These are phyloP conservation scores for Phytophthora quininea DNA, from an alignment of 352 stramenopile genomes.

Conservation along the genomic window DNA sequence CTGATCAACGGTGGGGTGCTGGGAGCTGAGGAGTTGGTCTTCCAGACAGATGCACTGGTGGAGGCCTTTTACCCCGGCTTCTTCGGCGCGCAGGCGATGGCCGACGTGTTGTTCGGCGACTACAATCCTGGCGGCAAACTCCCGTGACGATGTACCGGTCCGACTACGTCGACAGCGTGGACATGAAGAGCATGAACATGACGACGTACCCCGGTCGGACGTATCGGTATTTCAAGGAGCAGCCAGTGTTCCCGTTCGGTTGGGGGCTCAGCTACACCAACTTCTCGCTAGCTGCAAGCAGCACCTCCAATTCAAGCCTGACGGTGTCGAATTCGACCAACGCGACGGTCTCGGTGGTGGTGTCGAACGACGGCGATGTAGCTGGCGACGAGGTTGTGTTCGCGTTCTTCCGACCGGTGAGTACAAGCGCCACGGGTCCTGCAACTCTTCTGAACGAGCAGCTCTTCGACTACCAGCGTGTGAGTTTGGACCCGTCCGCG, in stretches of 20 bases:
- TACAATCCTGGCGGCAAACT: conserved; percentile 75
- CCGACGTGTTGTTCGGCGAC: conserved; percentile 76
- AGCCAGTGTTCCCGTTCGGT: conserved; percentile 86
- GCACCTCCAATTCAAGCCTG: not conserved
- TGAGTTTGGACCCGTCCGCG: conserved; percentile 36
- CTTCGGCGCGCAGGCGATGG: conserved; percentile 64
- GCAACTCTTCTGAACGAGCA: conserved; percentile 66
- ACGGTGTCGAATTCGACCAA: conserved; percentile 31
- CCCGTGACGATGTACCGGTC: conserved; percentile 81
- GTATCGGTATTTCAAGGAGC: conserved; percentile 87
- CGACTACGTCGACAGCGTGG: conserved; percentile 59
- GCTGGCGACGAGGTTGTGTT: conserved; percentile 62
- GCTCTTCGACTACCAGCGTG: conserved; percentile 55
- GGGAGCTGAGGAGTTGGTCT: conserved; percentile 61
- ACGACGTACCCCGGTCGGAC: conserved; percentile 76
- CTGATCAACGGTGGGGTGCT: conserved; percentile 85
- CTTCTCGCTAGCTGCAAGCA: conserved; percentile 41
- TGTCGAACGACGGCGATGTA: conserved; percentile 51
- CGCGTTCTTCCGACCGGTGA: conserved; percentile 60
- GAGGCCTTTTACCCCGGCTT: conserved; percentile 63
- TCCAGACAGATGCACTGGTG: conserved; percentile 32
- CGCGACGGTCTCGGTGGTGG: conserved; percentile 40
- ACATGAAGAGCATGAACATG: conserved; percentile 88
- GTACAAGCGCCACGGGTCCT: conserved; percentile 47
- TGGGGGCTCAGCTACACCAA: conserved; percentile 86